Percentiles rank a stretch among this genome's conserved stretches.
Evolutionary conservation across 1,284 basidiomycete genomes (phyloP).

Genomic region (Boletellus sp.): DNA sequence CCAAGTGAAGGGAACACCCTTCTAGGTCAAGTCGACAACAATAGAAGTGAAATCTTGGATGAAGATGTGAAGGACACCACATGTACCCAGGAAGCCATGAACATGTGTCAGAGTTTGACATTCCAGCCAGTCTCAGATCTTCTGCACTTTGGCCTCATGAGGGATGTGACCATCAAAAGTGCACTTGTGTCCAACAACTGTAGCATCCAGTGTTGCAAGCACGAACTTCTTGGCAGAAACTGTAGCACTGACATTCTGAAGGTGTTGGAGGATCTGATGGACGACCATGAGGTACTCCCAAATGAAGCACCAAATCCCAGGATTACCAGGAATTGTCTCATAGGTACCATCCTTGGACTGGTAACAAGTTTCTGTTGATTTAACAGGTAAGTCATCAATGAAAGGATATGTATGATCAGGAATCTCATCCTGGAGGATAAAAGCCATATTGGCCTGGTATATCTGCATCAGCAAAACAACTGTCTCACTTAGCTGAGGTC

Average conservation of each 20-base stretch:
- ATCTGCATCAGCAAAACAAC: too few species aligned
- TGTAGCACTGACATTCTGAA: too few species aligned
- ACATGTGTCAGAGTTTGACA: too few species aligned
- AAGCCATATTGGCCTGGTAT: not conserved
- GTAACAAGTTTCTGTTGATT: not conserved
- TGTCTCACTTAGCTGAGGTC: too few species aligned
- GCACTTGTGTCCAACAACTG: too few species aligned
- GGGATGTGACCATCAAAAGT: too few species aligned
- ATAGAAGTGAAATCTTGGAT: constrained; percentile 23
- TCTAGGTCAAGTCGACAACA: constrained; percentile 28
- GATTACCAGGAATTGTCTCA: too few species aligned
- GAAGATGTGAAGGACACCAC: not conserved
- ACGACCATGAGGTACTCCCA: not conserved
- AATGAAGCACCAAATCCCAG: not conserved
- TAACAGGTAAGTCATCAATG: not conserved
- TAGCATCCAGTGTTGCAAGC: too few species aligned
- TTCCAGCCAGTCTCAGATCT: too few species aligned
- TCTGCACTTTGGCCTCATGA: too few species aligned
- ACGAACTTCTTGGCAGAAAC: too few species aligned
- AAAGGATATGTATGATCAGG: not conserved
- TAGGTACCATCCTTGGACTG: too few species aligned
- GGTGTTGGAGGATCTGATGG: not conserved
- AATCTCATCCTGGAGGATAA: not conserved
- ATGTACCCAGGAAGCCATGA: not conserved
- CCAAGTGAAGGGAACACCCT: constrained; percentile 28